These are phyloP conservation scores for Cryptosporidium felis DNA, from an alignment of 169 alveolate genomes.

Conservation along the genomic window DNA sequence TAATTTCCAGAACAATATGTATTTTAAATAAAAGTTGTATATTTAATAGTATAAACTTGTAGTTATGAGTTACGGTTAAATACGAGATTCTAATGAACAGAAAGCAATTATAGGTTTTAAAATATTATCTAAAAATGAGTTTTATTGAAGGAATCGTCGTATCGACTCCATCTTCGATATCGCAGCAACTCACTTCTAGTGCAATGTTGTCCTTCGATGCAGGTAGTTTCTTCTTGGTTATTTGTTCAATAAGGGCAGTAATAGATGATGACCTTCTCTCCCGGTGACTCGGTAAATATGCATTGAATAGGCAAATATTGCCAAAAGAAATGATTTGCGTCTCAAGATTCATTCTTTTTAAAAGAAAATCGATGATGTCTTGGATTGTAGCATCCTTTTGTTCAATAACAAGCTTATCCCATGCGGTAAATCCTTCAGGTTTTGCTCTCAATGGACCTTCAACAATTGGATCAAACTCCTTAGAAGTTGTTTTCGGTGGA, in stretches of 20 bases:
- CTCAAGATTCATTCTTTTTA: conserved; percentile 80
- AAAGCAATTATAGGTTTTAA: neutral
- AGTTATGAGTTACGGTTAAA: neutral
- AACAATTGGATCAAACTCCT: conserved; percentile 93
- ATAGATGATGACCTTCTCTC: conserved; percentile 79
- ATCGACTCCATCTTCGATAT: conserved; percentile 85
- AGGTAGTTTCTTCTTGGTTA: conserved; percentile 73
- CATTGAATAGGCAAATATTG: conserved; percentile 87
- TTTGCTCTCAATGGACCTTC: conserved; percentile 94
- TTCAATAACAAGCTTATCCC: conserved; percentile 93
- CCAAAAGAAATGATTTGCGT: conserved; percentile 89
- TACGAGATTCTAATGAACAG: neutral
- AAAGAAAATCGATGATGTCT: conserved; percentile 75
- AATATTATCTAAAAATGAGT: conserved; percentile 78
- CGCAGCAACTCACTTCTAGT: conserved; percentile 88
- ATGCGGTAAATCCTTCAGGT: conserved; percentile 95
- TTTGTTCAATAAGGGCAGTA: conserved; percentile 77
- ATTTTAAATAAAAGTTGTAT: too few species aligned
- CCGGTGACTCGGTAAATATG: conserved; percentile 83
- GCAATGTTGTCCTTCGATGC: conserved; percentile 81
- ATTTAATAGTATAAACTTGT: neutral
- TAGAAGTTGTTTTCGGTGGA: conserved; percentile 80
- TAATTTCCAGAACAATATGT: too few species aligned
- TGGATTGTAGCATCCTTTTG: conserved; percentile 79
- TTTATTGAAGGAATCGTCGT: conserved; percentile 87